These are phyloP conservation scores for Syzygium aqueum DNA, from an alignment of 345 rosid species.

Conservation along the genomic window DNA sequence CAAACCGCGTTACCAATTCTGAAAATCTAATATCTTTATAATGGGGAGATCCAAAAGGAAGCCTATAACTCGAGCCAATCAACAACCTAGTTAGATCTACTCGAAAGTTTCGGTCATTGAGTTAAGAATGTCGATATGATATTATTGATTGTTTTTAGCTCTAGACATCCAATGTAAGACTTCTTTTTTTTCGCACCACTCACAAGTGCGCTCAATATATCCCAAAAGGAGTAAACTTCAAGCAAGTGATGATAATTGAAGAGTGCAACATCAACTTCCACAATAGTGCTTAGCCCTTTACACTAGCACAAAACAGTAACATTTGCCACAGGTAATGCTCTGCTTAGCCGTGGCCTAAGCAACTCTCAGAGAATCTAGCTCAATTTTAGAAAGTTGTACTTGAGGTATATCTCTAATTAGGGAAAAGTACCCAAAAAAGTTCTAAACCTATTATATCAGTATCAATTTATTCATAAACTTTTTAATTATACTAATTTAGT, in stretches of 20 bases:
- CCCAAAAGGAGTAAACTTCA: not conserved
- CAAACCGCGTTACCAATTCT: not conserved
- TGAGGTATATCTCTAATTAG: not conserved
- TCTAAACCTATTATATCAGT: too few relatives aligned
- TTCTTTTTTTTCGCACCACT: not conserved
- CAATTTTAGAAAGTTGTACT: too few relatives aligned
- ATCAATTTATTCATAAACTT: too few relatives aligned
- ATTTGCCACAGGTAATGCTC: not conserved
- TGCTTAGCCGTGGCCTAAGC: too few relatives aligned
- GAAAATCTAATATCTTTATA: not conserved
- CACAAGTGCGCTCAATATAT: not conserved
- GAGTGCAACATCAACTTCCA: not conserved
- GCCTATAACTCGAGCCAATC: not conserved
- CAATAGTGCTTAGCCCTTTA: not conserved
- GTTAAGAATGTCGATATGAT: not conserved
- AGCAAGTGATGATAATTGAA: not conserved
- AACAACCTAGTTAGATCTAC: not conserved
- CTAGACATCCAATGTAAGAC: not conserved
- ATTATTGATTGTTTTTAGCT: not conserved
- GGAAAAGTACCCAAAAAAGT: too few relatives aligned
- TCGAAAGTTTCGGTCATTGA: not conserved
- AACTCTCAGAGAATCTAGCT: not conserved
- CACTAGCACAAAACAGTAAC: not conserved
- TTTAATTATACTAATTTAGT: too few relatives aligned
- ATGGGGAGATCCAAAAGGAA: not conserved